Conservation (phyloP, 306 rosid species). For the Potentilla sterilis region DNA sequence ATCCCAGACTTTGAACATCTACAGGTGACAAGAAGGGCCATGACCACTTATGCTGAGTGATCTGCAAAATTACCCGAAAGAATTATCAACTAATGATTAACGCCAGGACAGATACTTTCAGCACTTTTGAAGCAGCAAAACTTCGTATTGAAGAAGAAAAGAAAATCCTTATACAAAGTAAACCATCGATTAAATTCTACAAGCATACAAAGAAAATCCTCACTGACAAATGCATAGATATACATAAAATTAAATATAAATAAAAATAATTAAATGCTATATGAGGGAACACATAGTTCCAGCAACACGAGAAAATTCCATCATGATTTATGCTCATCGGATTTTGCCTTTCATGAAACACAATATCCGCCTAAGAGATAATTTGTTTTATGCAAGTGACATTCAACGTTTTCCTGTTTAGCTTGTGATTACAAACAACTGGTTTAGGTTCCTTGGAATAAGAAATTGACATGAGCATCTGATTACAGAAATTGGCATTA, state of each 20-base stretch:
- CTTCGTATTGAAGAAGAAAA: not conserved
- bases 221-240: not conserved
- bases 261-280: not conserved
- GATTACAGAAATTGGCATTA: not conserved
- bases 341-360: not conserved
- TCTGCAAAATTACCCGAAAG: slow-evolving; percentile 36
- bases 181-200: not conserved
- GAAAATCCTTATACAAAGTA: slow-evolving; percentile 2
- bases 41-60: slow-evolving; percentile 85
- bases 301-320: not conserved
- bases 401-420: not conserved
- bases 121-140: not conserved
- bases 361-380: not conserved
- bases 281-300: not conserved
- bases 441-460: not conserved
- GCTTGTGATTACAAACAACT: not conserved
- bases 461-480: not conserved
- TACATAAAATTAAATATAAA: not conserved
- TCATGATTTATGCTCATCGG: not conserved
- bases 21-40: slow-evolving; percentile 96
- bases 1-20: slow-evolving; percentile 72
- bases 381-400: not conserved
- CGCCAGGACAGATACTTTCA: not conserved
- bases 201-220: not conserved
- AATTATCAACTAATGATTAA: slow-evolving; percentile 10